Evolutionary conservation across 805 yeast genomes (phyloP).

Genomic region (Candida hispaniensis): DNA sequence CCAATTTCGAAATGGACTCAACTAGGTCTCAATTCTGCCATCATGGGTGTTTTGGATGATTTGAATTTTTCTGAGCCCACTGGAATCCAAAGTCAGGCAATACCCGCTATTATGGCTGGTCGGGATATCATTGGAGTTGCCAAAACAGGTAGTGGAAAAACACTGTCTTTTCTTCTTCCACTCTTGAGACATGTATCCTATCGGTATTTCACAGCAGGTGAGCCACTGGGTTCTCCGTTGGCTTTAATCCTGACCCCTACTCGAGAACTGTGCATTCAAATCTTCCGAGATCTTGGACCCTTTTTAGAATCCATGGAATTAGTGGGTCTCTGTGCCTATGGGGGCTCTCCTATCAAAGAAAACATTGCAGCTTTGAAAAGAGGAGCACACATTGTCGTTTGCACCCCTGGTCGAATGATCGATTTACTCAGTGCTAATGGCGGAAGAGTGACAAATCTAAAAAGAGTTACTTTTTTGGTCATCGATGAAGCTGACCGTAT

Average conservation of each 20-base stretch:
- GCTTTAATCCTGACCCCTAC: constrained; percentile 84
- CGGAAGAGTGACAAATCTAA: constrained; percentile 62
- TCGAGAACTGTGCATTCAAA: constrained; percentile 82
- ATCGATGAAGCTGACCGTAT: constrained; percentile 94
- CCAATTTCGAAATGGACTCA: constrained; percentile 76
- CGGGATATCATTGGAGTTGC: constrained; percentile 89
- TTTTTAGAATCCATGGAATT: constrained; percentile 45
- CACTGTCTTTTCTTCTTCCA: constrained; percentile 78
- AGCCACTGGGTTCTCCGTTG: too few relatives aligned
- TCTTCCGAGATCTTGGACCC: constrained; percentile 50
- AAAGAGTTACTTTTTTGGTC: constrained; percentile 68
- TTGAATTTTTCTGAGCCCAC: constrained; percentile 58
- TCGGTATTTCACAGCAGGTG: too few relatives aligned
- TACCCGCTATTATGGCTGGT: constrained; percentile 86
- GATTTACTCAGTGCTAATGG: constrained; percentile 75
- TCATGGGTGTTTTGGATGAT: constrained; percentile 42
- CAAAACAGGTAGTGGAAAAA: constrained; percentile 94
- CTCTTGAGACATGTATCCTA: constrained; percentile 73
- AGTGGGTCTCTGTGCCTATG: constrained; percentile 70
- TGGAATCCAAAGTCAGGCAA: constrained; percentile 80
- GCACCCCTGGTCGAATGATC: constrained; percentile 92
- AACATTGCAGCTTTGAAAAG: constrained; percentile 73
- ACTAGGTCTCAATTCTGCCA: constrained; percentile 57
- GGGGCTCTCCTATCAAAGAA: constrained; percentile 72
- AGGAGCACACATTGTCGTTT: constrained; percentile 72